Percentiles rank a stretch among this genome's conserved stretches.
phyloP scores from a whole-genome alignment of 2,329 filamentous ascomycete genomes.

The Arthrobotrys sphaeroides region DNA sequence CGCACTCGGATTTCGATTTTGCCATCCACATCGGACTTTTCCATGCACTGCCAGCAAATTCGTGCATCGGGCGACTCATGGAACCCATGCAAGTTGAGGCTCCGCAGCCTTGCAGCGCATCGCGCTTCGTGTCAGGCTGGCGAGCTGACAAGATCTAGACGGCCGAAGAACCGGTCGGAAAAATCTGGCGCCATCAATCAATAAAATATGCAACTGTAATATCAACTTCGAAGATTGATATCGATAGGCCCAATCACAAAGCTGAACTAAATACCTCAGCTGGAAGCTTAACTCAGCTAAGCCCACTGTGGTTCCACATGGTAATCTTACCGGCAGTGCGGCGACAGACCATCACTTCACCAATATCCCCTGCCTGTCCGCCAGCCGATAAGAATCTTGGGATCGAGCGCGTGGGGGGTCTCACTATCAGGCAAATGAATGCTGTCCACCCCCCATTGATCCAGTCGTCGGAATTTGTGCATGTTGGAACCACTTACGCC shows the following conservation, averaged over 20 bases:
- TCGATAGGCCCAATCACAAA: background rate
- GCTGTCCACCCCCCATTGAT: background rate
- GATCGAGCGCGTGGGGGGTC: constrained; percentile 30
- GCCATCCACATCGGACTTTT: constrained; percentile 16
- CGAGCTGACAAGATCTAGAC: background rate
- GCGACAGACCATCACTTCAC: background rate
- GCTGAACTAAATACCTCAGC: constrained; percentile 37
- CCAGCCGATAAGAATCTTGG: constrained; percentile 43
- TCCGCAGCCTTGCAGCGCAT: constrained; percentile 26
- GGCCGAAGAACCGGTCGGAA: background rate
- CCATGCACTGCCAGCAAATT: constrained; percentile 48
- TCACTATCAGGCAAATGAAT: constrained; percentile 9
- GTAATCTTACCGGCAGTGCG: constrained; percentile 30
- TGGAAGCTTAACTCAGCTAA: background rate
- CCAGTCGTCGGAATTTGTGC: background rate
- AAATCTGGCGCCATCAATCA: background rate
- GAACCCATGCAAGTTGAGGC: constrained; percentile 35
- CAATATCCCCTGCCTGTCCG: background rate
- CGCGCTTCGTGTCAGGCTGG: constrained; percentile 24
- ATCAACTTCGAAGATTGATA: background rate
- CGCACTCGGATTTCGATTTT: constrained; percentile 20
- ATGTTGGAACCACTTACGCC: background rate
- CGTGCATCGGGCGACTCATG: constrained; percentile 32
- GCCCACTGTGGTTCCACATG: constrained; percentile 24
- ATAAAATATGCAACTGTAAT: background rate